Conservation (phyloP, 441 rosid species). For the Populus tomentosa region DNA sequence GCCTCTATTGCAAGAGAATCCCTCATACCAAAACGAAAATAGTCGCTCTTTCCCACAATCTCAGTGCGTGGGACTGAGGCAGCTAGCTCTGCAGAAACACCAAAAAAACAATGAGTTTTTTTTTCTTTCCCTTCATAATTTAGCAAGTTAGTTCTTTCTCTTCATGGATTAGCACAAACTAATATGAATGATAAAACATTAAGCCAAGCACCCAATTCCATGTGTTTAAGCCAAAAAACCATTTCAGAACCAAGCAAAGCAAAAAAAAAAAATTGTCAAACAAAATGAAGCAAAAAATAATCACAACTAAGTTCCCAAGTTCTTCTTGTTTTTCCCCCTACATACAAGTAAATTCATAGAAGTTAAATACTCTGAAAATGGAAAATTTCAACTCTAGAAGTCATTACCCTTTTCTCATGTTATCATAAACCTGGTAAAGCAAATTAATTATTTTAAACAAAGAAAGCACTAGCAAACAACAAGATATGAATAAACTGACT, state of each 20-base stretch:
- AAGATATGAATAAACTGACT: background rate
- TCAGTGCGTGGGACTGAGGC: slow-evolving; percentile 84
- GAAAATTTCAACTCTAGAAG: background rate
- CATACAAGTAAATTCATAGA: background rate
- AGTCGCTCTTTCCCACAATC: slow-evolving; percentile 84
- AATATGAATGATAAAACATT: background rate
- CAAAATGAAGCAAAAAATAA: background rate
- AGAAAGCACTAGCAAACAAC: background rate
- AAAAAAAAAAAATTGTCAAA: background rate
- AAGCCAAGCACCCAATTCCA: background rate
- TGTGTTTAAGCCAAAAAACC: background rate
- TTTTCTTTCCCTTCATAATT: background rate
- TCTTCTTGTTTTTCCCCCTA: background rate
- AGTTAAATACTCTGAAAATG: background rate
- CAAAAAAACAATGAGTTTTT: slow-evolving; percentile 4
- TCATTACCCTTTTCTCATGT: background rate
- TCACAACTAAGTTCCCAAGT: background rate
- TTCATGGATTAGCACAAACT: background rate
- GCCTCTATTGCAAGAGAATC: slow-evolving; percentile 99
- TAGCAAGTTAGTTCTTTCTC: background rate
- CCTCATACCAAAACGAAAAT: slow-evolving; percentile 90
- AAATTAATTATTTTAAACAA: background rate
- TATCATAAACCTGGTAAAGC: background rate
- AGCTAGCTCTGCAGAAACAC: slow-evolving; percentile 62
- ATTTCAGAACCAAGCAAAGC: background rate